Percentiles rank a stretch among this genome's conserved stretches.
These are phyloP conservation scores for Aspergillus sclerotialis DNA, from an alignment of 2,329 filamentous ascomycete genomes.

Conservation along the genomic window DNA sequence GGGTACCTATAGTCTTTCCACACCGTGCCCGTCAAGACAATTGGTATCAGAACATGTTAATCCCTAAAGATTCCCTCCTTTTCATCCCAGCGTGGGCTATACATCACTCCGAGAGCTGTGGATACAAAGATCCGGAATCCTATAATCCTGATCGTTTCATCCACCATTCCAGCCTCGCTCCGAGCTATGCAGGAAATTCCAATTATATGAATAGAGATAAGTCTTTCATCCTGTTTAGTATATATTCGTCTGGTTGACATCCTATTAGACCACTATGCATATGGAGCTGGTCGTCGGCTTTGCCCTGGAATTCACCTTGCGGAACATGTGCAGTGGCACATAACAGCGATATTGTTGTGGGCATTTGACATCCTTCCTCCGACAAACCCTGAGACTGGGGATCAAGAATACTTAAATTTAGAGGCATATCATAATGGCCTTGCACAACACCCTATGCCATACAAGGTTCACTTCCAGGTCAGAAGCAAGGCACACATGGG, in stretches of 20 bases:
- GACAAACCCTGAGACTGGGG: no score
- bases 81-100: conserved; percentile 21
- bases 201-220: conserved; percentile 3
- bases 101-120: conserved; percentile 8
- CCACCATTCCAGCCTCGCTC: conserved; percentile 1
- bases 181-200: conserved; percentile 4
- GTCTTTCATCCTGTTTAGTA: conserved; percentile 1
- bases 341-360: conserved; percentile 17
- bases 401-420: conserved; percentile 2
- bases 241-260: conserved; percentile 1
- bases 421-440: conserved; percentile 1
- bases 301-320: conserved; percentile 25
- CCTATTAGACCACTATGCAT: conserved; percentile 14
- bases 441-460: conserved; percentile 1
- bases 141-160: conserved; percentile 1
- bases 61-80: conserved; percentile 19
- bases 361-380: conserved; percentile 7
- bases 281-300: conserved; percentile 19
- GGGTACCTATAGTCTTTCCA: conserved; percentile 6
- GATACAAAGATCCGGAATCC: conserved; percentile 1
- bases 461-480: conserved; percentile 1
- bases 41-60: conserved; percentile 15
- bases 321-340: conserved; percentile 16
- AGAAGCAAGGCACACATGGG: conserved; percentile 1
- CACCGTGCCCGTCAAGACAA: conserved; percentile 10